Evolutionary conservation across 441 rosid species (phyloP).

Genomic region (Euphorbia celastroides): DNA sequence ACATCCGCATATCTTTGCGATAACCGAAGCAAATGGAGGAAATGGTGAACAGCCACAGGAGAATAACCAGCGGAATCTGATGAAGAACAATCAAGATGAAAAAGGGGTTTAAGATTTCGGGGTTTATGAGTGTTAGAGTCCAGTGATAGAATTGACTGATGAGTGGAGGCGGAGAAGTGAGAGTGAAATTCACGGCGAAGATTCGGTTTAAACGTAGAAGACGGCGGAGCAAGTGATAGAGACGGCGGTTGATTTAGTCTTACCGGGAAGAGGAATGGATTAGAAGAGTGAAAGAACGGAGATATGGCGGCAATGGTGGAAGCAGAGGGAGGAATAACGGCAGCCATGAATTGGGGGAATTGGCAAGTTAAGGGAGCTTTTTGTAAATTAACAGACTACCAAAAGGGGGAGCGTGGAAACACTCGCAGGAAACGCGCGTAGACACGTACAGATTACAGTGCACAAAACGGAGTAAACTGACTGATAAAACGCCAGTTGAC

Average conservation of each 20-base stretch:
- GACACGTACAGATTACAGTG: neutral
- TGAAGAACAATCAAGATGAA: neutral
- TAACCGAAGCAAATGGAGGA: constrained; percentile 43
- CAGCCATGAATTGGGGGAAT: neutral
- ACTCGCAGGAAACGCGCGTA: neutral
- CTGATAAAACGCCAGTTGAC: too few species aligned
- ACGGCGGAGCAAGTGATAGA: constrained; percentile 7
- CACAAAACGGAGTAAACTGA: neutral
- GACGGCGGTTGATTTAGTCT: constrained; percentile 7
- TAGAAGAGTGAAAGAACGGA: constrained; percentile 3
- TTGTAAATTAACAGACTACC: neutral
- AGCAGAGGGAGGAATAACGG: neutral
- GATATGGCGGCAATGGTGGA: constrained; percentile 18
- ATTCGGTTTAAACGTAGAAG: constrained; percentile 21
- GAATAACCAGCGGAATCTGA: constrained; percentile 11
- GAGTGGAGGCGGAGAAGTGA: constrained; percentile 21
- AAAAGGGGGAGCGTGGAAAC: neutral
- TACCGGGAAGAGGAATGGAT: constrained; percentile 9
- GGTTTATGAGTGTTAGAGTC: constrained; percentile 8
- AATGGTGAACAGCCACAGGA: constrained; percentile 30
- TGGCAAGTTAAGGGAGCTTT: neutral
- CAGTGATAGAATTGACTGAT: constrained; percentile 17
- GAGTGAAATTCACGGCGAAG: constrained; percentile 13
- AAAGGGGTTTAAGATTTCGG: neutral
- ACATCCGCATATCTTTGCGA: constrained; percentile 41